Base-by-base conservation (phyloP, 805 yeast species). In the Metschnikowia lochheadii region DNA sequence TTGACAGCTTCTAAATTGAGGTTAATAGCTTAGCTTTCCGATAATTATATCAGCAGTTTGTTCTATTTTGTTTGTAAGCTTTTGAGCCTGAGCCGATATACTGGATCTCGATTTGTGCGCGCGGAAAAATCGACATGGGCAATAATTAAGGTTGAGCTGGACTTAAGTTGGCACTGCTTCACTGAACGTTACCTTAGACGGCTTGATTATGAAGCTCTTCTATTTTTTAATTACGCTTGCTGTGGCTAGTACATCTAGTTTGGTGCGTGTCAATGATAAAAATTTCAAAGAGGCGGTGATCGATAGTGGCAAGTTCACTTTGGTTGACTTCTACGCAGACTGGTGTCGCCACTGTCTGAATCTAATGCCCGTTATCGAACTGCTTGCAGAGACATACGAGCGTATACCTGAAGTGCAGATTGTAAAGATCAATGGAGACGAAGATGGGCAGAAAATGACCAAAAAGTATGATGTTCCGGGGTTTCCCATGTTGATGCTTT, bases 291-390 rank as follows among this genome's bases (percentile, higher is more conserved):
- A 76, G 15, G 65, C 80, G 39, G 85, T 82, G 15, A 67, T 77
- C 48, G 78, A 81, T 42, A 78, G 85, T 5, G 83, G 79, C 33
- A 73, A 71, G 51, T 72, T 63, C 54, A 65, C 72, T 4, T 62
- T 79, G 64, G 71, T 76, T 56, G 60, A 57, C 41, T 77, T 78
- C 56, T 83, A 78, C 58, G 87, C 90, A 8, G 82, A 80, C 48
- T 84, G 90, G 90, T 84, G 90, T 64, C 69, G 82, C 35, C 89
- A 84, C 63, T 84, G 90, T 62, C 79, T 79, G 62, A 72, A 69
- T 35, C 62, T 84, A 59, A 73, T 71, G 63, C 89, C 89, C 5
- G 57, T 57, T 1, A 60, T 63, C 46, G 58, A 65, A 49, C 41
- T 66, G 57, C 57, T 74, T 11, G 69, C 69, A 1, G 69, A 65